Evolutionary conservation across 1,284 basidiomycete genomes (phyloP), one percentile per base, ranked within the genome.

Genomic region (Chalciporus sp.): DNA sequence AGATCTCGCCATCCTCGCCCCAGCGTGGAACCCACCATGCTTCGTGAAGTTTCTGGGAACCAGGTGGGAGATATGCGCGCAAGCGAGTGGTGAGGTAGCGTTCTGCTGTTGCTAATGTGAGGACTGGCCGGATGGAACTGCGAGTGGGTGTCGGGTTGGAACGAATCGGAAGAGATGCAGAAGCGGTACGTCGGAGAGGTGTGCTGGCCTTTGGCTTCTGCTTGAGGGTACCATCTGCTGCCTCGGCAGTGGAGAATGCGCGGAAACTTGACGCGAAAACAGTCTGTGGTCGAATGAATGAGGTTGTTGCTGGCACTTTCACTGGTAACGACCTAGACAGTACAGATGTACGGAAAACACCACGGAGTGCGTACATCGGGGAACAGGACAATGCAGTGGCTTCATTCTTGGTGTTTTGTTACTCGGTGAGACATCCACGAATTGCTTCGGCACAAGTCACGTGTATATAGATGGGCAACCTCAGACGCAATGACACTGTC

Each of bases 1-100:
- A 95, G 20, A 94, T 76, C 69, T 95, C 93, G n/a, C 92, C 92
- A 56, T 88, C 79, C 53, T 82, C 76, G 2, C 85, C 85, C 84
- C 87, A 87, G 62, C 78, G 76, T n/a, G 90, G 88, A 23, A 92
- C 75, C 88, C 89, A 92, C 78, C 83, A 86, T 7, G 88, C 74
- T 40, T 91, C 89, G 53, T 92, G 85, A 17, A 92, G 76, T 17
- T 77, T 75, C 56, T 81, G 79, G 3, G 85, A 75, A 27, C 68
- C 64, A 0, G 75, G 55, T 0, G 86, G 85, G 7, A 88, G 76
- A 29, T 78, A 77, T 10, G 64, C 61, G 17, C 81, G 78, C 9
- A 92, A 72, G 26, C 80, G 78, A 4, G 80, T 76, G 8, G 90
- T 78, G 23, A 85, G 59, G 62, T 88, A 92, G 28, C 86, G 81